Base-by-base conservation (phyloP, 2,329 filamentous ascomycete species). In the Ophiostoma perfectum region DNA sequence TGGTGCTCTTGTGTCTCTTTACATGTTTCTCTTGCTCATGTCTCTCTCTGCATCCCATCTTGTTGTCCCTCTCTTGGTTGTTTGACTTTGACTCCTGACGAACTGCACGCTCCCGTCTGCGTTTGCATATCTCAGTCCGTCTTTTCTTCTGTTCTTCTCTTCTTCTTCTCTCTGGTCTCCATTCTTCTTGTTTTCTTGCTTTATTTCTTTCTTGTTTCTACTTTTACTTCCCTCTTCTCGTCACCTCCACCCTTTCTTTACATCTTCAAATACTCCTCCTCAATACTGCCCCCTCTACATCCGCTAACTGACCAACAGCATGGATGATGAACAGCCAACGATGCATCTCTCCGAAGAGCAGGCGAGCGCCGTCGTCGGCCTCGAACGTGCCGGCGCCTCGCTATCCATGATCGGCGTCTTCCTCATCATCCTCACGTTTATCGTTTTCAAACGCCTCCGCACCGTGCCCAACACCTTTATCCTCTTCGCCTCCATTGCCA, bases 401-500 rank as follows among this genome's bases (percentile, higher is more conserved):
- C 72, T 87, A 69, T 86, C 84, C 36, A 74, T 87, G 67, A 72
- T 82, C 5, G 81, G 82, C 2, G 81, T 87, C 11, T 68, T 81
- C 38, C 75, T 82, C 42, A 83, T 87, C 68, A 82, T 87, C 70
- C 58, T 84, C 70, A 81, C 84, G 12, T 88, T 83, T 69, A 78
- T 76, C 12, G 65, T 81, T 1, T 83, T 83, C 65, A 84, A 81
- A 66, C 78, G 82, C 2, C 78, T 86, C 18, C 82, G 85, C 14
- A 86, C 84, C 27, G 82, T 88, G 0, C 84, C 85, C 16, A 87
- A 87, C 73, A 85, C 84, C 0, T 88, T 88, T 71, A 87, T 88
- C 66, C 79, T 87, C 38, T 87, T 86, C 72, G 85, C 85, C 5
- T 87, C 84, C 27, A 79, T 87, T 39, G 82, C 84, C 70, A 88